A percentile compares a stretch with the other conserved stretches of the same genome.
Conservation (phyloP, 1,284 basidiomycete genomes). For the Inonotus hispidus region DNA sequence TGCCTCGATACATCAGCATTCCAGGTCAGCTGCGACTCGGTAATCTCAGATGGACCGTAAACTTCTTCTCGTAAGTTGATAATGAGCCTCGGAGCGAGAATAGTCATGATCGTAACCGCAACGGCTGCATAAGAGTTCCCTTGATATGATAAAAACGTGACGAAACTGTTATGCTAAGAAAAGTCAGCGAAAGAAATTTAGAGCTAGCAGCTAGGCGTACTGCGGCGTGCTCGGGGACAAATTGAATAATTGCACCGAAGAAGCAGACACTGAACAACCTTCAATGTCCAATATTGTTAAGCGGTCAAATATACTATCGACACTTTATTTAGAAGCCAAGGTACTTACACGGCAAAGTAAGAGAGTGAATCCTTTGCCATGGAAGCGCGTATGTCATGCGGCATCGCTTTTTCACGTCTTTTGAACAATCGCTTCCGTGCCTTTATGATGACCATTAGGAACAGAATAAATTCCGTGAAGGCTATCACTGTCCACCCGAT, state of each 20-base stretch:
- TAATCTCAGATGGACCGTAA: neutral
- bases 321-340: neutral
- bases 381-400: neutral
- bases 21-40: neutral
- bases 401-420: neutral
- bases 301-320: neutral
- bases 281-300: neutral
- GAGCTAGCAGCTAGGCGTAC: neutral
- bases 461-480: neutral
- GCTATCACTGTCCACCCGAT: neutral
- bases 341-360: neutral
- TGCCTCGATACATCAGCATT: neutral
- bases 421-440: neutral
- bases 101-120: neutral
- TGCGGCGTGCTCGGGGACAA: neutral
- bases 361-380: neutral
- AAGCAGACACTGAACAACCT: slow-evolving; percentile 1
- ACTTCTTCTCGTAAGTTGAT: slow-evolving; percentile 2
- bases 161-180: neutral
- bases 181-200: neutral
- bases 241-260: neutral
- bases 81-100: slow-evolving; percentile 9
- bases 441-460: neutral
- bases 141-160: neutral
- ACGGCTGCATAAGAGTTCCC: neutral